Evolutionary conservation across 495 filamentous ascomycete species (phyloP), one percentile per base, ranked within the genome.

Genomic region (Lasiosphaeris hirsuta): DNA sequence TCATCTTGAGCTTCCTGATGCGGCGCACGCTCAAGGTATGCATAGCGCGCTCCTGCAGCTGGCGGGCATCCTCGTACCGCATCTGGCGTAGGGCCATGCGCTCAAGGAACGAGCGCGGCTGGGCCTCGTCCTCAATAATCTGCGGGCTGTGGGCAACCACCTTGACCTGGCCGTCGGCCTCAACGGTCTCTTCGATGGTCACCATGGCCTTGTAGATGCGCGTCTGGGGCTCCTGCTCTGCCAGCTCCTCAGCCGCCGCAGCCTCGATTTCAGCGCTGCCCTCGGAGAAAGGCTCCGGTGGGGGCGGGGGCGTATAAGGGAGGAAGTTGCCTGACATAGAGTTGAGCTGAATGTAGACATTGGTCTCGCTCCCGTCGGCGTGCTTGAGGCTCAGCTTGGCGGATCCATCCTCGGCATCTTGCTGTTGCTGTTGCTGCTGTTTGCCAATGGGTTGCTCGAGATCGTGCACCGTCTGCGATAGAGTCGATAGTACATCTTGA

Each of bases 1-100:
- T 98, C 92, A 98, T 98, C 84, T 93, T 96, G 69, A 92, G 75
- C 75, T 89, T 90, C 66, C 91, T 80, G 60, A 91, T 88, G 73
- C 95, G 81, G 74, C 85, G 88, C 57, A 96, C 94, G 72, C 89
- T 94, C 64, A 99, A 88, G 14, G 86, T 77, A 33, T 83, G 74
- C 78, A 81, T 78, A 62, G 75, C 72, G 19, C 65, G 67, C 39
- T 63, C 62, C 49, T 73, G 69, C 33, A 68, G 62, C 19, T 71
- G 70, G 52, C 70, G 65, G 14, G 72, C 72, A 35, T 79, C 76
- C 51, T 81, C 78, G 60, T 68, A 75, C 15, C 73, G 73, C 51
- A 78, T 62, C 63, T 83, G 75, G 54, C 79, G 75, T 57, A 64
- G 50, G 13, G 69, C 70, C 78, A 82, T 78, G 47, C 79, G 80